Percentiles rank a stretch among this genome's conserved stretches.
Evolutionary conservation across 176 grass and related monocot genomes (phyloP).

Genomic region (Tillandsia leiboldiana): DNA sequence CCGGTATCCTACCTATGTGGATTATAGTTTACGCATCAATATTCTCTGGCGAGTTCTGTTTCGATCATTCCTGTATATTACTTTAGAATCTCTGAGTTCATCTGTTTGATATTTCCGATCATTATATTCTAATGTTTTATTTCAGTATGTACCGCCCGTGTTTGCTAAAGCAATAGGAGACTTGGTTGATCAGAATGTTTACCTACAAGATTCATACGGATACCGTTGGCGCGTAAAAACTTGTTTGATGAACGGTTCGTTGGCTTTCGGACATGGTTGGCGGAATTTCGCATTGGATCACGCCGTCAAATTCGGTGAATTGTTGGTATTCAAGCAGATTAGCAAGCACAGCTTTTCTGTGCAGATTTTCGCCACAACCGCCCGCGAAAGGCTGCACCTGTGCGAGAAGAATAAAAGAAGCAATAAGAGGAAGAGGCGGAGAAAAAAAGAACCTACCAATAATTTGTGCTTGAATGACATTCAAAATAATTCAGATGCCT

Average conservation of each 20-base stretch:
- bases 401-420: slow-evolving; percentile 41
- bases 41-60: too few species aligned
- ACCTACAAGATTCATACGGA: slow-evolving; percentile 42
- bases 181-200: slow-evolving; percentile 28
- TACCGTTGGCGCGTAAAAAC: slow-evolving; percentile 34
- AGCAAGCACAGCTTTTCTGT: slow-evolving; percentile 37
- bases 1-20: too few species aligned
- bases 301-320: slow-evolving; percentile 39
- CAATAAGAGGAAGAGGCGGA: slow-evolving; percentile 33
- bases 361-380: slow-evolving; percentile 44
- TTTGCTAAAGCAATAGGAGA: slow-evolving; percentile 33
- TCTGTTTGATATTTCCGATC: too few species aligned
- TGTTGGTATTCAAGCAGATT: slow-evolving; percentile 52
- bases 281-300: slow-evolving; percentile 51
- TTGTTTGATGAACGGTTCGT: slow-evolving; percentile 7
- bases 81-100: too few species aligned
- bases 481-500: not conserved
- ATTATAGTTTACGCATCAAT: too few species aligned
- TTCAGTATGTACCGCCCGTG: slow-evolving; percentile 46
- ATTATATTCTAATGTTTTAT: too few species aligned
- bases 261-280: slow-evolving; percentile 54
- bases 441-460: not conserved
- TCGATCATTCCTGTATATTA: too few species aligned
- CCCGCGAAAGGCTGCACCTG: slow-evolving; percentile 36
- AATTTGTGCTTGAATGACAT: not conserved